Evolutionary conservation across 2,329 filamentous ascomycete species (phyloP).

Genomic region (Metarhizium brunneum): DNA sequence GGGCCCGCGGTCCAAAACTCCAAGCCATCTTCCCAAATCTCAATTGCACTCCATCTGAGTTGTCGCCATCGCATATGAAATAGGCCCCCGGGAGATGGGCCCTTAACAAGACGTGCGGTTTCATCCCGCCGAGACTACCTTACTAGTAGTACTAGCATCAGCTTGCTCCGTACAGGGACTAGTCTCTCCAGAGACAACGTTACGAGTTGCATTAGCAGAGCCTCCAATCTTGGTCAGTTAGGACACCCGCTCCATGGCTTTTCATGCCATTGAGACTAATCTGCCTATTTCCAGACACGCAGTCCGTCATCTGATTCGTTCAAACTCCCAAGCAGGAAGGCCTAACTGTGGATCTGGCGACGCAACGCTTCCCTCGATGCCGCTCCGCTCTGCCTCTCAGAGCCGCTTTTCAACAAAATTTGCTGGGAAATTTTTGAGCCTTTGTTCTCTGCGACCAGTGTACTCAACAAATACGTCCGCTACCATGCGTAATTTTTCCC

Average conservation of each 20-base stretch:
- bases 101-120: background rate
- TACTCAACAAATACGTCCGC: background rate
- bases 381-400: background rate
- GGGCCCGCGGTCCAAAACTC: background rate
- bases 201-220: background rate
- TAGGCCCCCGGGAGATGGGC: background rate
- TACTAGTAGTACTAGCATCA: background rate
- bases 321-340: background rate
- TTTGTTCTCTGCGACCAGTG: background rate
- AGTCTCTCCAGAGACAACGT: background rate
- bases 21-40: background rate
- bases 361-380: background rate
- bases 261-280: background rate
- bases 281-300: background rate
- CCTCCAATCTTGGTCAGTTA: background rate
- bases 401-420: background rate
- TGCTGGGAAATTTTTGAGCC: background rate
- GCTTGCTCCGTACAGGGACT: no score
- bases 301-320: background rate
- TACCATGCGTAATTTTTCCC: background rate
- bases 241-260: background rate
- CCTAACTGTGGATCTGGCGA: constrained; percentile 8
- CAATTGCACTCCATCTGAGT: background rate
- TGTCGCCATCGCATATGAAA: background rate
- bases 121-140: background rate